These are phyloP conservation scores for Leccinum subrobustum DNA, from an alignment of 1,284 basidiomycete genomes.

Conservation along the genomic window DNA sequence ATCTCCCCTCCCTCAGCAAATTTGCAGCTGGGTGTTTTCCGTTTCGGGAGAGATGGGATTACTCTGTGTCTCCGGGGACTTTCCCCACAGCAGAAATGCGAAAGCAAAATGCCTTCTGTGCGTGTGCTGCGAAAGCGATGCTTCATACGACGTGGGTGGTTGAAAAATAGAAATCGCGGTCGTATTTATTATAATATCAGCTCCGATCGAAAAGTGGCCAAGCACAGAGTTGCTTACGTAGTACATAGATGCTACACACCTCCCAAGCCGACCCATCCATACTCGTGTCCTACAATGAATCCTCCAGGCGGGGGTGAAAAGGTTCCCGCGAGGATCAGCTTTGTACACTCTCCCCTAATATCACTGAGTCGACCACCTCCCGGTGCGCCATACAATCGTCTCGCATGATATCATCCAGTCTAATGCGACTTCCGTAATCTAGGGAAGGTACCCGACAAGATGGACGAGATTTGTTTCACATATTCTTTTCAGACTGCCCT, in stretches of 20 bases:
- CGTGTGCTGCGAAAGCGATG: slow-evolving; percentile 82
- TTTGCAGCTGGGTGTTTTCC: slow-evolving; percentile 77
- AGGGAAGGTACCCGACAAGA: slow-evolving; percentile 57
- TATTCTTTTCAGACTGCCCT: slow-evolving; percentile 66
- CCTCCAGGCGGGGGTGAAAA: slow-evolving; percentile 19
- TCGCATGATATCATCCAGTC: not conserved
- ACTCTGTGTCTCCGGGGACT: slow-evolving; percentile 87
- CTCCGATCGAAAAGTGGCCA: slow-evolving; percentile 26
- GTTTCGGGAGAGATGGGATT: slow-evolving; percentile 46
- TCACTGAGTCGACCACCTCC: slow-evolving; percentile 27
- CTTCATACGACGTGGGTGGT: slow-evolving; percentile 59
- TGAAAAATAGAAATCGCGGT: not conserved
- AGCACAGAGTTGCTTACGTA: not conserved
- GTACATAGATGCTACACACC: not conserved
- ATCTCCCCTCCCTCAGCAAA: slow-evolving; percentile 46
- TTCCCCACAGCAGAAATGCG: slow-evolving; percentile 74
- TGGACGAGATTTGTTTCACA: slow-evolving; percentile 73
- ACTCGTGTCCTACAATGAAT: slow-evolving; percentile 18
- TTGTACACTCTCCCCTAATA: slow-evolving; percentile 26
- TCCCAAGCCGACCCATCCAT: not conserved
- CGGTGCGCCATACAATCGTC: slow-evolving; percentile 16
- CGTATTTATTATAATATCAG: slow-evolving; percentile 9
- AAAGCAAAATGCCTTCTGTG: slow-evolving; percentile 53
- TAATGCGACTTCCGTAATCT: slow-evolving; percentile 4
- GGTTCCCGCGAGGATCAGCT: slow-evolving; percentile 18